Evolutionary conservation across 2,329 filamentous ascomycete species (phyloP).

Genomic region (Ophiostoma pallidulum): DNA sequence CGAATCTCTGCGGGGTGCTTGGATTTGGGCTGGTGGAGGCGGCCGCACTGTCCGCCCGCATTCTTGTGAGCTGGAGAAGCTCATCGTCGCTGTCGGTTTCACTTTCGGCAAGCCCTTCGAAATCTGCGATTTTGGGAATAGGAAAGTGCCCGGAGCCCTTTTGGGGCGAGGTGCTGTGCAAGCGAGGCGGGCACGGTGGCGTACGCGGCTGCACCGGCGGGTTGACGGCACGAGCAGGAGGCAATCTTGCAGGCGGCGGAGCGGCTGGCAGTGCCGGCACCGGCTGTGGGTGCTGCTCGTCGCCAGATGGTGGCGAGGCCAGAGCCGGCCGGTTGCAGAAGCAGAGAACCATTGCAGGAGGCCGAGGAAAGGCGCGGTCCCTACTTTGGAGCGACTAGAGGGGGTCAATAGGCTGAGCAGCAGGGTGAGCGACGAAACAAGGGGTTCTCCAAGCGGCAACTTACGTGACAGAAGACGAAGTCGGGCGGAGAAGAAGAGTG

Average conservation of each 20-base stretch:
- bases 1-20: neutral
- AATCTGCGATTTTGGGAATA: slow-evolving; percentile 12
- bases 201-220: neutral
- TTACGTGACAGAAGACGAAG: too few species aligned
- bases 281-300: slow-evolving; percentile 2
- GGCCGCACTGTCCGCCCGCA: neutral
- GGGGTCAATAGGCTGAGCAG: too few species aligned
- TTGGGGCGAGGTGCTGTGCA: neutral
- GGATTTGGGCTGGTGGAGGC: neutral
- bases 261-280: neutral
- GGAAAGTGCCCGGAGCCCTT: neutral
- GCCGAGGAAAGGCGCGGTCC: neutral
- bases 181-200: neutral
- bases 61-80: slow-evolving; percentile 11
- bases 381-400: too few species aligned
- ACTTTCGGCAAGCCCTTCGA: slow-evolving; percentile 23
- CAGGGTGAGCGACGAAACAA: too few species aligned
- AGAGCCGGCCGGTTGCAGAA: slow-evolving; percentile 12
- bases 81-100: slow-evolving; percentile 35
- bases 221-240: neutral
- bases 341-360: slow-evolving; percentile 14
- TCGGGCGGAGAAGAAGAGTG: too few species aligned
- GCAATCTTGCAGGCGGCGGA: slow-evolving; percentile 2
- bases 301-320: slow-evolving; percentile 1
- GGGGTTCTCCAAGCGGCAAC: too few species aligned